phyloP scores from a whole-genome alignment of 495 filamentous ascomycete species.

The Pyronema omphalodes region DNA sequence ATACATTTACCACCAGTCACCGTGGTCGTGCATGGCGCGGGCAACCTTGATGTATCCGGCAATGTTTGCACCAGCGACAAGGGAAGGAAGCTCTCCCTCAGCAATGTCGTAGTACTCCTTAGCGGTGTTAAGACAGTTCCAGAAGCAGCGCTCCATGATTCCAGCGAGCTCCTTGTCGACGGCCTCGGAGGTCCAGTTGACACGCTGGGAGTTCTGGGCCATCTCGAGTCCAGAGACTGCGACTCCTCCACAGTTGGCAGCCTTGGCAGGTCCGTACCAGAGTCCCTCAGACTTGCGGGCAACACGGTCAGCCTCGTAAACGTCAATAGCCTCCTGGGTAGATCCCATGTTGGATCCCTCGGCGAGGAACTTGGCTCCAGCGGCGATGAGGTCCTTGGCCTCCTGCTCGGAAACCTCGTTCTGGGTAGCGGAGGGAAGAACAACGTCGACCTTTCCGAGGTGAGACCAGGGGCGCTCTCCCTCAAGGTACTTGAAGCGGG shows the following conservation, averaged over 20 bases:
- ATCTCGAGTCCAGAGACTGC: conserved; percentile 97
- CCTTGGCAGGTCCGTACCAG: conserved; percentile 95
- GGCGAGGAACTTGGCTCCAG: conserved; percentile 70
- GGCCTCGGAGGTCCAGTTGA: conserved; percentile 71
- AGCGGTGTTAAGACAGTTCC: conserved; percentile 75
- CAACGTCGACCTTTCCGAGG: conserved; percentile 73
- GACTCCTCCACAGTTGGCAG: conserved; percentile 93
- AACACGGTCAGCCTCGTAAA: conserved; percentile 69
- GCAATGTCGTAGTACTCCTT: conserved; percentile 60
- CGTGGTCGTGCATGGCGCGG: conserved; percentile 84
- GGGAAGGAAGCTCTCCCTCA: conserved; percentile 69
- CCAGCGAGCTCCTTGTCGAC: conserved; percentile 80
- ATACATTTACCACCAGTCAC: conserved; percentile 65
- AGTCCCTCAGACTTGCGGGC: conserved; percentile 47
- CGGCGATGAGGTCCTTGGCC: conserved; percentile 58
- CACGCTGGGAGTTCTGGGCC: conserved; percentile 85
- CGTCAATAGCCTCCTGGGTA: conserved; percentile 84
- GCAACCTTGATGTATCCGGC: conserved; percentile 95
- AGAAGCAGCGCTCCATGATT: conserved; percentile 91
- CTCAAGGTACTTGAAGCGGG: conserved; percentile 70
- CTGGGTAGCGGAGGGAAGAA: conserved; percentile 84
- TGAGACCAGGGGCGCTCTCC: conserved; percentile 84
- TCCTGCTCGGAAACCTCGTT: conserved; percentile 90
- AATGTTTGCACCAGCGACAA: conserved; percentile 91
- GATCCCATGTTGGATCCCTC: conserved; percentile 99